A percentile compares a stretch with the other conserved stretches of the same genome.
These are phyloP conservation scores for Rhizophagus prolifer DNA, from an alignment of 192 early-diverging fungal species.

Conservation along the genomic window DNA sequence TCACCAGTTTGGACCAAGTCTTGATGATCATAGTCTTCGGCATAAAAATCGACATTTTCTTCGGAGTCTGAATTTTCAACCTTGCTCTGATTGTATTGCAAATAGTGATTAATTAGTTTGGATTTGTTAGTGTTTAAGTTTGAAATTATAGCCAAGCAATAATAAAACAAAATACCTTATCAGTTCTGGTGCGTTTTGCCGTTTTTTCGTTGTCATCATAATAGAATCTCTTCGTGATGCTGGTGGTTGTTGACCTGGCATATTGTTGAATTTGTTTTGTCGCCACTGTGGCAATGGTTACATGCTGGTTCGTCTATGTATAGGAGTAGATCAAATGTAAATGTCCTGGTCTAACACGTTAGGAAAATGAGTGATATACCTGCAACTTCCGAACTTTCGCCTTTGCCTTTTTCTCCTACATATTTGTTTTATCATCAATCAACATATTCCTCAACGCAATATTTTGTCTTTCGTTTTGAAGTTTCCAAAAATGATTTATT, in stretches of 20 bases:
- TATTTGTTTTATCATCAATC: neutral
- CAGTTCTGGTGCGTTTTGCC: too few relatives aligned
- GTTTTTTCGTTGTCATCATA: neutral
- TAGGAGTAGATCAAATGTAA: conserved; percentile 18
- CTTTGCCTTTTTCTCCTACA: conserved; percentile 16
- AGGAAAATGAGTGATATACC: conserved; percentile 26
- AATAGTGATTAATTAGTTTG: too few relatives aligned
- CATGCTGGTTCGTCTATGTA: conserved; percentile 10
- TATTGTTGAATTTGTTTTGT: conserved; percentile 31
- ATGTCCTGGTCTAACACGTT: conserved; percentile 17
- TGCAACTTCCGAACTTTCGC: conserved; percentile 25
- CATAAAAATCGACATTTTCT: too few relatives aligned
- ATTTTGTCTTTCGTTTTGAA: conserved; percentile 27
- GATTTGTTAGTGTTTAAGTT: too few relatives aligned
- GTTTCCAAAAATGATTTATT: conserved; percentile 24
- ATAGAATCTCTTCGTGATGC: conserved; percentile 20
- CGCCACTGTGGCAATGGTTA: conserved; percentile 16
- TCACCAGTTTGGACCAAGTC: too few relatives aligned
- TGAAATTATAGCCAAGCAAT: too few relatives aligned
- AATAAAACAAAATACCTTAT: too few relatives aligned
- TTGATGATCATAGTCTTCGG: too few relatives aligned
- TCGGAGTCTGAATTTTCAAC: too few relatives aligned
- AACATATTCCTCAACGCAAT: neutral
- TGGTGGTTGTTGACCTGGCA: conserved; percentile 14
- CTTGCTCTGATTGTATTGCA: too few relatives aligned